Conservation (phyloP, 2,329 filamentous ascomycete species). For the Penicillium sp. region DNA sequence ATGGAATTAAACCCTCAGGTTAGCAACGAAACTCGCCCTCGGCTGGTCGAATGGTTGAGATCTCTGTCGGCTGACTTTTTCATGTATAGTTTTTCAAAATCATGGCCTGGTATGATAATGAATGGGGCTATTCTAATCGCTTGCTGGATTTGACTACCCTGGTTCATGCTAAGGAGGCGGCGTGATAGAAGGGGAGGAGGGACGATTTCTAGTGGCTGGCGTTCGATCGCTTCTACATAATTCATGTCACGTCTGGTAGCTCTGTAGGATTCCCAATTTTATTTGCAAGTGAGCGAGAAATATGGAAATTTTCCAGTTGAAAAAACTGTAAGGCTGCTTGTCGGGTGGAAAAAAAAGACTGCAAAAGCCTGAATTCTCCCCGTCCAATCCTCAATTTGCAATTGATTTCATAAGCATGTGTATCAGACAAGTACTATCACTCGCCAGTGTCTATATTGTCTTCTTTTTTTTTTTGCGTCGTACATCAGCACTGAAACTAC, state of each 20-base stretch:
- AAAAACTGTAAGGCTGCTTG: too few species aligned
- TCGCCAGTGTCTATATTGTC: conserved; percentile 8
- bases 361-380: too few species aligned
- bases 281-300: too few species aligned
- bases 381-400: neutral
- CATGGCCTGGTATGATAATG: conserved; percentile 91
- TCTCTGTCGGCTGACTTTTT: conserved; percentile 25
- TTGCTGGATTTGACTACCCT: conserved; percentile 58
- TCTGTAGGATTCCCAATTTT: too few species aligned
- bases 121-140: conserved; percentile 93
- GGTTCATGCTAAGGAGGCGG: conserved; percentile 16
- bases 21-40: neutral
- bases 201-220: too few species aligned
- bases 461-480: conserved; percentile 16
- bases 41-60: neutral
- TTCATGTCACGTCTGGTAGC: too few species aligned
- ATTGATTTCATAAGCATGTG: neutral
- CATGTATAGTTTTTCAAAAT: conserved; percentile 85
- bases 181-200: neutral
- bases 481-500: conserved; percentile 15
- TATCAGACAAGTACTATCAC: neutral
- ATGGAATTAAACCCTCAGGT: conserved; percentile 66
- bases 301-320: too few species aligned
- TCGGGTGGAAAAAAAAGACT: too few species aligned
- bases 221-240: too few species aligned